phyloP scores from a whole-genome alignment of 2,329 filamentous ascomycete genomes.

The Microsporum canis region DNA sequence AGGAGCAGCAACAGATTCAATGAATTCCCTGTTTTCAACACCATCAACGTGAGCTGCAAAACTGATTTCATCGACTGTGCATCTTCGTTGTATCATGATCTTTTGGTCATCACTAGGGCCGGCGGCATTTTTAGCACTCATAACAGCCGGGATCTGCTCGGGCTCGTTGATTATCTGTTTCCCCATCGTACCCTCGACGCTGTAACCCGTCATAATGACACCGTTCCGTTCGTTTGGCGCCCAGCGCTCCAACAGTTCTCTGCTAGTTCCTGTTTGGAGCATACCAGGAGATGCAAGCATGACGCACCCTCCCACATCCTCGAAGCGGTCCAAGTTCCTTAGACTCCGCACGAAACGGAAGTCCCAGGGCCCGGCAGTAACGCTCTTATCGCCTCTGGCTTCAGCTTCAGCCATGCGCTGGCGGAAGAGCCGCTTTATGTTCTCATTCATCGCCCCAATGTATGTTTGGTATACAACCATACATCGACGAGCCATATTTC shows the following conservation, averaged over 20 bases:
- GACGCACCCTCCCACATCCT: conserved; percentile 88
- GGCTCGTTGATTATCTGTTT: conserved; percentile 92
- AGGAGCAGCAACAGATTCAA: conserved; percentile 82
- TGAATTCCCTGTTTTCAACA: conserved; percentile 90
- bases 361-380: conserved; percentile 69
- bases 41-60: conserved; percentile 97
- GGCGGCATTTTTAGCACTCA: conserved; percentile 55
- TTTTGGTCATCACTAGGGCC: conserved; percentile 61
- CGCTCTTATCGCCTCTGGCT: conserved; percentile 65
- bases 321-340: conserved; percentile 87
- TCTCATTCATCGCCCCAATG: conserved; percentile 97
- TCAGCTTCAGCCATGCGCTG: conserved; percentile 88
- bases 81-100: conserved; percentile 81
- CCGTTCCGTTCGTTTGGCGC: conserved; percentile 93
- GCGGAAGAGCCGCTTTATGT: conserved; percentile 90
- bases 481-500: conserved; percentile 86
- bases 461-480: conserved; percentile 99
- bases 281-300: conserved; percentile 98
- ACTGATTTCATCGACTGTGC: conserved; percentile 85
- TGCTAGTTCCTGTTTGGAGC: conserved; percentile 90
- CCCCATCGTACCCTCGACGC: conserved; percentile 96
- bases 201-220: conserved; percentile 98
- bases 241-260: conserved; percentile 89
- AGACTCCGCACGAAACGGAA: conserved; percentile 88
- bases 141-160: conserved; percentile 87